A percentile compares a stretch with the other conserved stretches of the same genome.
Evolutionary conservation across 768 basidiomycete species (phyloP).

Genomic region (Astraeus odoratus): DNA sequence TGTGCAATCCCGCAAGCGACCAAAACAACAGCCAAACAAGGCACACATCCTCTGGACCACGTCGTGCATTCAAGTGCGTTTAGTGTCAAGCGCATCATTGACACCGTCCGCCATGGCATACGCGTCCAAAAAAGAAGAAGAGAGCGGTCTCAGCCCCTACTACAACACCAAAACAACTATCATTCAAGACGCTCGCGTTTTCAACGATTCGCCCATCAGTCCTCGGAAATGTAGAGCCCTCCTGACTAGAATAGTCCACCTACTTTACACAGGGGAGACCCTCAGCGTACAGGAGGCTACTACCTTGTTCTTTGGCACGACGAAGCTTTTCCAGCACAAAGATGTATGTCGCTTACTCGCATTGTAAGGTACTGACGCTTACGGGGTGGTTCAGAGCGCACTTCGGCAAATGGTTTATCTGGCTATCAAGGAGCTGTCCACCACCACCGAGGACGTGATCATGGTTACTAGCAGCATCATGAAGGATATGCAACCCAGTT

Average conservation of each 20-base stretch:
- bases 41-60: slow-evolving; percentile 14
- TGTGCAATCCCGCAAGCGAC: not conserved
- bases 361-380: slow-evolving; percentile 3
- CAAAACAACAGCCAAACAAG: slow-evolving; percentile 19
- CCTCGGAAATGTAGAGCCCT: slow-evolving; percentile 95
- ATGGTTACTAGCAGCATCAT: slow-evolving; percentile 99
- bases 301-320: slow-evolving; percentile 96
- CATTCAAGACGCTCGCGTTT: slow-evolving; percentile 95
- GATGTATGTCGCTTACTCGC: slow-evolving; percentile 59
- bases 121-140: slow-evolving; percentile 94
- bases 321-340: slow-evolving; percentile 98
- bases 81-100: slow-evolving; percentile 10
- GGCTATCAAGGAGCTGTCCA: slow-evolving; percentile 95
- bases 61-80: slow-evolving; percentile 11
- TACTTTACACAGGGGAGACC: slow-evolving; percentile 93
- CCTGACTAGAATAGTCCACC: slow-evolving; percentile 92
- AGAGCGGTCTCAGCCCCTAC: slow-evolving; percentile 84
- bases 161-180: slow-evolving; percentile 98
- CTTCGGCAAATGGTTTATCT: slow-evolving; percentile 97
- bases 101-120: slow-evolving; percentile 60
- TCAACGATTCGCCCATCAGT: slow-evolving; percentile 99
- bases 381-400: slow-evolving; percentile 54
- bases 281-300: slow-evolving; percentile 96
- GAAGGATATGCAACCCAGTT: slow-evolving; percentile 99
- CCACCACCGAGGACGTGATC: slow-evolving; percentile 96